Evolutionary conservation across 2,329 filamentous ascomycete species (phyloP), one percentile per base, ranked within the genome.

Genomic region (Ophiostoma sp.): DNA sequence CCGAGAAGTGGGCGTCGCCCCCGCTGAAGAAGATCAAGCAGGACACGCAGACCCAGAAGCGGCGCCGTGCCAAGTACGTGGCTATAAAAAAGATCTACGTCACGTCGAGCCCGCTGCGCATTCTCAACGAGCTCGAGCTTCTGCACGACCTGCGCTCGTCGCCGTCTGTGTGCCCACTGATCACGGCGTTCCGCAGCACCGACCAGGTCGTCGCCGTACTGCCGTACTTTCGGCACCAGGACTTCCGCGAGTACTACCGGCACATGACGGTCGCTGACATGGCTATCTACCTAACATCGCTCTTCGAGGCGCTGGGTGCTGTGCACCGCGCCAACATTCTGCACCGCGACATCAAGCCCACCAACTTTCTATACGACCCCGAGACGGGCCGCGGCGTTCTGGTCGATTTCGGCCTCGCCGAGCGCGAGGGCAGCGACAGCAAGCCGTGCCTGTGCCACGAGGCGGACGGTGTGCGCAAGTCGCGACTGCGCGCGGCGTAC

Each of bases 1-100:
- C 87, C 64, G 85, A 87, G 74, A 85, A 87, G 74, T 93, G 88
- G 86, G 82, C 83, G 27, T 85, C 87, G n/a, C 89, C 88, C n/a
- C 86, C 88, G 0, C 76, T 87, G 11, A 89, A 87, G 75, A 75
- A 64, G 36, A 52, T 18, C 42, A 64, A n/a, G 27, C 27, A 27
- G 27, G 27, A 27, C 27, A 5, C 40, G 18, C 27, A 11, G 47
- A 49, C 18, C 14, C 66, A 42, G 8, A 5, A 11, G 16, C 77
- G 77, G 55, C 80, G 80, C 67, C 81, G 80, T 66, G 82, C 89
- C 38, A 91, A 90, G 76, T 98, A 89, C 75, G 96, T 99, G 71
- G 95, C 96, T 27, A 91, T 99, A 78, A 99, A 99, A 81, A 99
- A 99, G 81, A 99, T 99, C 74, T 99, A 99, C 78, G 95, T 98